Evolutionary conservation across 805 yeast genomes (phyloP), one percentile per base, ranked within the genome.

Genomic region (Candida awuae): DNA sequence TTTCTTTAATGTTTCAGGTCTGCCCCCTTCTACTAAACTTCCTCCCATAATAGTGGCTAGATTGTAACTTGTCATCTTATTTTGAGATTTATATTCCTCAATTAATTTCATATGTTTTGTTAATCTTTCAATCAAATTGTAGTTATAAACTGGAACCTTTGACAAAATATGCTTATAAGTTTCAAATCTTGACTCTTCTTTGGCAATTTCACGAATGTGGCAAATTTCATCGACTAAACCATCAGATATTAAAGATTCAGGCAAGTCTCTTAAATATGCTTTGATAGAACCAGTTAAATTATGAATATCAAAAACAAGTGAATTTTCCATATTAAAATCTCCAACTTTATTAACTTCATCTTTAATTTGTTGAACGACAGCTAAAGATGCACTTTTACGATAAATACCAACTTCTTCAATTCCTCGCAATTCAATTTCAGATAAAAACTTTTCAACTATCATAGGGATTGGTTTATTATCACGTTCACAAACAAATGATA

Each of bases 351-450:
- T 75, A 39, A 75, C 70, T 37, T 61, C 62, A 1, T 60, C 53
- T 46, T 65, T 70, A 40, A 71, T 59, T 32, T 61, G 60, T 34
- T 54, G 62, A 45, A 75, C 61, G 27, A 70, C 73, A 42, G 68
- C 62, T 20, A 73, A 46, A 0, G 78, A 71, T 0, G 78, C 70
- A 53, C 77, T 70, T 45, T 73, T 74, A 56, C 97, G 75, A 58
- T 90, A 90, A 12, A 90, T 67, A 14, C 97, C 97, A 38, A 85
- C 84, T 55, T 88, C 97, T 48, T 85, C 87, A 21, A 90, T 57
- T 1, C 97, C 96, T 38, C 88, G 74, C n/a, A 67, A 61, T 58
- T 90, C 97, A 47, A 90, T 83, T 49, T 81, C 92, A 33, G 69
- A 69, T 48, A 87, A 67, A 32, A 90, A 61, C 41, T 70, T 69